A percentile compares a stretch with the other conserved stretches of the same genome.
Conservation (phyloP, 495 filamentous ascomycete species). For the Haplographium delicatum region DNA sequence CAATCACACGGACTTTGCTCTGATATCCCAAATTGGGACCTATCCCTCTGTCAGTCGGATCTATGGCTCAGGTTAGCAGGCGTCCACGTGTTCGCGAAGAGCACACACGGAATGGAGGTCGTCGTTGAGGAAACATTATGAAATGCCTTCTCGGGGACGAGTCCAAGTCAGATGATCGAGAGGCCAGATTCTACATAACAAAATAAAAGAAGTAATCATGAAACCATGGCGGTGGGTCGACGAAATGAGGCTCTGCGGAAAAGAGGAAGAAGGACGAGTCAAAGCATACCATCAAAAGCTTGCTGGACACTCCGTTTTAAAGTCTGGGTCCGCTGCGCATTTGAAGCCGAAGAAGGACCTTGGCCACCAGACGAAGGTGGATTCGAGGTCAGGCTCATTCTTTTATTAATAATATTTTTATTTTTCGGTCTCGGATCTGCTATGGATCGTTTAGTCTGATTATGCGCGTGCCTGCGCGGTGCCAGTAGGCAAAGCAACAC, state of each 20-base stretch:
- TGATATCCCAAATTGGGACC: conserved; percentile 54
- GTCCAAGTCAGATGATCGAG: not conserved
- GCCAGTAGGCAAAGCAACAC: no score
- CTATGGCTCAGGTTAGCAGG: conserved; percentile 27
- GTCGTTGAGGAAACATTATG: conserved; percentile 23
- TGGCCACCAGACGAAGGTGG: conserved; percentile 43
- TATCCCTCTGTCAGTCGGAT: conserved; percentile 40
- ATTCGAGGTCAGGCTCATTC: conserved; percentile 49
- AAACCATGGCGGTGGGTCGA: conserved; percentile 16
- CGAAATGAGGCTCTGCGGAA: conserved; percentile 14
- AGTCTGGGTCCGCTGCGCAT: conserved; percentile 37
- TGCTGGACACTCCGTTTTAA: conserved; percentile 71
- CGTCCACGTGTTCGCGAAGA: conserved; percentile 28
- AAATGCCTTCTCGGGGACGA: conserved; percentile 4
- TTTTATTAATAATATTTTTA: not conserved
- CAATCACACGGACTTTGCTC: conserved; percentile 82
- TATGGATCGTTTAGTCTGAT: not conserved
- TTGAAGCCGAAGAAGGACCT: conserved; percentile 42
- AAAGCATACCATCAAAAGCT: conserved; percentile 68
- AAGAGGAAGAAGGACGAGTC: conserved; percentile 16
- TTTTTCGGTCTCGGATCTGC: not conserved
- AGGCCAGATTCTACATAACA: conserved; percentile 1
- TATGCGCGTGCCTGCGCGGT: no score
- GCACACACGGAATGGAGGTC: conserved; percentile 27
- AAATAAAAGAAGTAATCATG: conserved; percentile 13